A percentile compares a stretch with the other conserved stretches of the same genome.
These are phyloP conservation scores for Crassisporium funariophilum DNA, from an alignment of 768 basidiomycete species.

Conservation along the genomic window DNA sequence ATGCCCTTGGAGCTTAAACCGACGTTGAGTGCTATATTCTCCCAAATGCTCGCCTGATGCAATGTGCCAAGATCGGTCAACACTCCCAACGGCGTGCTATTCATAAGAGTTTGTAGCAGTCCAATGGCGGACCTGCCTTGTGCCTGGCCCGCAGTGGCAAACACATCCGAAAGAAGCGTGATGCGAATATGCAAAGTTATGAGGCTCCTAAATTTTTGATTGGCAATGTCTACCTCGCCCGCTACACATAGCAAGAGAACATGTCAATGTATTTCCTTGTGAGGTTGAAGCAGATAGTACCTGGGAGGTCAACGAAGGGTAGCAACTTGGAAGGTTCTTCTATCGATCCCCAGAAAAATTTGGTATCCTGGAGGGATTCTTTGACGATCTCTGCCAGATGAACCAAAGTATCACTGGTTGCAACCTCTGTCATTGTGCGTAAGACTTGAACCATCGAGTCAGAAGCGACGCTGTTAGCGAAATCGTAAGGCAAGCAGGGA, in stretches of 20 bases:
- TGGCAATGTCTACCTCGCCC: constrained; percentile 51
- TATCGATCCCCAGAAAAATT: constrained; percentile 65
- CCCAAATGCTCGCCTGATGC: constrained; percentile 84
- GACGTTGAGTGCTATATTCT: constrained; percentile 77
- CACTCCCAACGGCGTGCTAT: constrained; percentile 59
- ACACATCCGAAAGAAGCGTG: constrained; percentile 84
- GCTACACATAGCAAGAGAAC: constrained; percentile 37
- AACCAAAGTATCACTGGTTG: constrained; percentile 73
- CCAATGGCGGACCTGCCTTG: constrained; percentile 77
- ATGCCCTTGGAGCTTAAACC: constrained; percentile 58
- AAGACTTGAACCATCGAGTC: constrained; percentile 88
- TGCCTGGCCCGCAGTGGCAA: constrained; percentile 78
- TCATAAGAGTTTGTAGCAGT: constrained; percentile 75
- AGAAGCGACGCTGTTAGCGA: constrained; percentile 80
- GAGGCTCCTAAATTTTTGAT: constrained; percentile 69
- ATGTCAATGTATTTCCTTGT: constrained; percentile 4
- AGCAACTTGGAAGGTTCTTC: constrained; percentile 62
- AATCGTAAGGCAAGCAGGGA: constrained; percentile 89
- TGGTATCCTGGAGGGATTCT: constrained; percentile 67
- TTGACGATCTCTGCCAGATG: constrained; percentile 73
- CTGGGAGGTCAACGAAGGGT: constrained; percentile 57
- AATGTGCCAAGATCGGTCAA: constrained; percentile 75
- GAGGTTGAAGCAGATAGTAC: constrained; percentile 27
- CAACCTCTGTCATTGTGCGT: constrained; percentile 85
- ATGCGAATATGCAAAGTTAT: constrained; percentile 78